These are phyloP conservation scores for Sporisorium graminicola DNA, from an alignment of 1,284 basidiomycete species.

Conservation along the genomic window DNA sequence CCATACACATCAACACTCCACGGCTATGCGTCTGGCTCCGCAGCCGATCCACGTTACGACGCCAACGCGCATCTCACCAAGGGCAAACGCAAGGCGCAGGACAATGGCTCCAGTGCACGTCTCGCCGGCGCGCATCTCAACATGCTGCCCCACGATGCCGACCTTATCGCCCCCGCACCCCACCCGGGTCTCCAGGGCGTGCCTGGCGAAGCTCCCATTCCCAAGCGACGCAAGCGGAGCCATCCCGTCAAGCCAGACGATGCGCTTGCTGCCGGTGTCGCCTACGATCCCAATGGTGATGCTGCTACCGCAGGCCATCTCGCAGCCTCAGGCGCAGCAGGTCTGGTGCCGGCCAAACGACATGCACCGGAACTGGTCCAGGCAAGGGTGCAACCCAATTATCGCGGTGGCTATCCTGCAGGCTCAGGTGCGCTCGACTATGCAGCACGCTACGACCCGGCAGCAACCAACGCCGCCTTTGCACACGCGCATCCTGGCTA, in stretches of 20 bases:
- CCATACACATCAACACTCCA: conserved; percentile 28
- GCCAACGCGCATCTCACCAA: conserved; percentile 30
- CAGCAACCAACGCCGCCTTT: conserved; percentile 31
- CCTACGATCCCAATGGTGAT: conserved; percentile 22
- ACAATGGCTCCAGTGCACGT: conserved; percentile 12
- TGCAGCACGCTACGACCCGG: conserved; percentile 37
- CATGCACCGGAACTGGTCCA: conserved; percentile 36
- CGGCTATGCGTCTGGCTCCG: conserved; percentile 16
- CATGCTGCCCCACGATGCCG: conserved; percentile 50
- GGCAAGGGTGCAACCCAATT: conserved; percentile 39
- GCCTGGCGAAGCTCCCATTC: conserved; percentile 17
- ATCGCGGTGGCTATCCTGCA: conserved; percentile 52
- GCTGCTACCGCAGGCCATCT: conserved; percentile 27
- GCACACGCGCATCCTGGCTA: conserved; percentile 34
- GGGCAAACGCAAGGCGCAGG: conserved; percentile 53
- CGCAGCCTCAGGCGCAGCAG: conserved; percentile 30
- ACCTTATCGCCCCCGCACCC: conserved; percentile 47
- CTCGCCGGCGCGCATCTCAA: conserved; percentile 26
- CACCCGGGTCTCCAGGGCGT: conserved; percentile 10
- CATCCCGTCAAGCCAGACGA: conserved; percentile 43
- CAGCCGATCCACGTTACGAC: conserved; percentile 33
- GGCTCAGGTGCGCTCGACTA: conserved; percentile 45
- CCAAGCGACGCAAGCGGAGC: conserved; percentile 48
- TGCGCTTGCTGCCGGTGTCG: conserved; percentile 6
- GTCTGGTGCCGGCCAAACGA: conserved; percentile 27